Base-by-base conservation (phyloP, 2,329 filamentous ascomycete genomes). In the Cladophialophora carrionii region DNA sequence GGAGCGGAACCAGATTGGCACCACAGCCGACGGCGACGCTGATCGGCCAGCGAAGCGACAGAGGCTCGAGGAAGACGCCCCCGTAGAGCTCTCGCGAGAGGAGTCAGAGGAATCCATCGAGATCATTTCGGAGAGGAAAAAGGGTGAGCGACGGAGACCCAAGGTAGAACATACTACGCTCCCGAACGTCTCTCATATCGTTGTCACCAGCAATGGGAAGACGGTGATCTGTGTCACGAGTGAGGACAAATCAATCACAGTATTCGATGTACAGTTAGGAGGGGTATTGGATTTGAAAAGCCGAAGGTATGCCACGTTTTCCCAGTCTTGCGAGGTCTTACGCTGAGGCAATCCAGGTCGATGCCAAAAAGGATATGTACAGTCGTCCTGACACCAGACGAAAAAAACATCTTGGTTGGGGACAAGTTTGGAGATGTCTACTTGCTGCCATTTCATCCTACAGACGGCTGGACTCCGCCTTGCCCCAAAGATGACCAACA, bases 391-490 rank as follows among this genome's bases (percentile, higher is more conserved):
- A 87, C 89, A 7, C 80, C 85, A 46, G 88, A 93, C 74, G 83
- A 86, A 67, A 82, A 83, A 51, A 90, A 87, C 8, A 91, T 99
- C 68, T 78, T 98, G 64, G 88, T 87, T 67, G 94, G 88, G 59
- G 95, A 99, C 81, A 99, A 99, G 77, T 98, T 98, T 74, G 95
- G 95, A 70, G 95, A 99, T 76, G 94, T 97, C 66, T 98, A 96
- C 78, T 86, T 90, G 10, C 79, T 99, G 7, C 94, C 95, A 14
- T 81, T 98, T 2, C 76, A 92, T 52, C 77, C 76, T 6, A 74
- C 72, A 31, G 72, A 74, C 26, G 67, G 72, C 71, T 66, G 73
- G 78, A 79, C 31, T 76, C 74, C 43, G 77, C 82, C 12, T 72
- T 76, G 73, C 64, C 51, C 41, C 20, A 66, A 66, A 41, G 48